Evolutionary conservation across 2,329 filamentous ascomycete species (phyloP).

Genomic region (Sarocladium kiliense): DNA sequence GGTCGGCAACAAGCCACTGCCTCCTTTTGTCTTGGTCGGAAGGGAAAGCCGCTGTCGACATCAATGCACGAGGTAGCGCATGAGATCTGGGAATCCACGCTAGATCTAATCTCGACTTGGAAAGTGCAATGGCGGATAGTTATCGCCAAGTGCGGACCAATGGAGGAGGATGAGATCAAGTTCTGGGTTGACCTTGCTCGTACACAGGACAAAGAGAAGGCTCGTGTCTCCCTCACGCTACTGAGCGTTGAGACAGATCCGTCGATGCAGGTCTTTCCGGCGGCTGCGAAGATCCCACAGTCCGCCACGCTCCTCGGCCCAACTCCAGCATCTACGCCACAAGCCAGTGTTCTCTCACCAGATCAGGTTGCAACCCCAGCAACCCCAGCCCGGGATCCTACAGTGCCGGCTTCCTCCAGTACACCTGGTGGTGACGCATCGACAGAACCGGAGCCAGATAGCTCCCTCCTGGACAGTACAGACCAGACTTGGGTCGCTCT

Average conservation of each 20-base stretch:
- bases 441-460: conserved; percentile 46
- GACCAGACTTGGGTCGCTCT: conserved; percentile 76
- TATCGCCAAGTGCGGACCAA: conserved; percentile 64
- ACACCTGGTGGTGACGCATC: conserved; percentile 39
- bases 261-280: conserved; percentile 57
- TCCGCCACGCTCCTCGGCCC: conserved; percentile 43
- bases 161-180: conserved; percentile 62
- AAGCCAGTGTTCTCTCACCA: conserved; percentile 53
- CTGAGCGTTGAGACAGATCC: conserved; percentile 62
- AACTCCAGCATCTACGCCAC: conserved; percentile 66
- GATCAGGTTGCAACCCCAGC: conserved; percentile 50
- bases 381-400: conserved; percentile 38
- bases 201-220: conserved; percentile 38
- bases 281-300: conserved; percentile 43
- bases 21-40: conserved; percentile 65
- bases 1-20: conserved; percentile 68
- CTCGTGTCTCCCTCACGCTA: conserved; percentile 50
- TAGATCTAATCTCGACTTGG: conserved; percentile 64
- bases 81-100: conserved; percentile 74
- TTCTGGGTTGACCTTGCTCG: conserved; percentile 51
- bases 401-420: conserved; percentile 29
- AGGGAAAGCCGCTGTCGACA: conserved; percentile 45
- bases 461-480: conserved; percentile 64
- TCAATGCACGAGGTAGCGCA: conserved; percentile 59
- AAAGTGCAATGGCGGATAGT: conserved; percentile 75